A percentile compares a stretch with the other conserved stretches of the same genome.
Conservation (phyloP, 2,329 filamentous ascomycete species). For the Cylindrodendrum hubeiense region DNA sequence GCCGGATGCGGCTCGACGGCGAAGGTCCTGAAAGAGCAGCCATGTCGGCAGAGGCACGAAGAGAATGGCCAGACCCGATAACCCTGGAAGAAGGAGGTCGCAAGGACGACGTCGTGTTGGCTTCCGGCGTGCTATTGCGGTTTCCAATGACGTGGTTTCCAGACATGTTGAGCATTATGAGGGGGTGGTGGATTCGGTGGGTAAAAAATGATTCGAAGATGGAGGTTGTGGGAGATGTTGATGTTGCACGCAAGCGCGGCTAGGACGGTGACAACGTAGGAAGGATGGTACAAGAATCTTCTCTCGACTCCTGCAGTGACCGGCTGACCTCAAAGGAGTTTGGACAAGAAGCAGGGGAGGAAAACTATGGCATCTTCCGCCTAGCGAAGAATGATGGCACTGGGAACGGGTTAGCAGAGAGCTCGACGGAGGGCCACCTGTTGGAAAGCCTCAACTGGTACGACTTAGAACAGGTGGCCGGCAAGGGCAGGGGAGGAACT, state of each 20-base stretch:
- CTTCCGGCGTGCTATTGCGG: constrained; percentile 97
- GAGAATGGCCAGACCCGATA: constrained; percentile 83
- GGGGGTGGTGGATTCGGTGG: constrained; percentile 16
- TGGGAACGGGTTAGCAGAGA: constrained; percentile 36
- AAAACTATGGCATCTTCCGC: constrained; percentile 50
- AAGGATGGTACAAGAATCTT: constrained; percentile 45
- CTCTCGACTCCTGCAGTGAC: constrained; percentile 78
- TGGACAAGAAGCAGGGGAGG: constrained; percentile 47
- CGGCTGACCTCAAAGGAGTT: constrained; percentile 85
- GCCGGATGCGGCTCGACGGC: constrained; percentile 84
- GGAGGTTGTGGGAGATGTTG: constrained; percentile 21
- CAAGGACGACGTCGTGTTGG: constrained; percentile 82
- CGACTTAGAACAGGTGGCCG: constrained; percentile 31
- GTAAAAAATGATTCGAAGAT: constrained; percentile 21
- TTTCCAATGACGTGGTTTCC: constrained; percentile 81
- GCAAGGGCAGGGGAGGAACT: constrained; percentile 20
- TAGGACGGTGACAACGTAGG: constrained; percentile 29
- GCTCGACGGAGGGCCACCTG: constrained; percentile 18
- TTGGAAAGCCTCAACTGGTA: constrained; percentile 28
- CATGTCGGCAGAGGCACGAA: constrained; percentile 97
- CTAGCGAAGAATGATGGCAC: constrained; percentile 39
- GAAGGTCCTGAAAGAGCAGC: constrained; percentile 79
- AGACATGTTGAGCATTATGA: constrained; percentile 72
- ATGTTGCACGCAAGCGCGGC: constrained; percentile 34
- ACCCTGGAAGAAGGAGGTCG: constrained; percentile 85